Base-by-base conservation (phyloP, 1,284 basidiomycete species). In the Caloboletus firmus region DNA sequence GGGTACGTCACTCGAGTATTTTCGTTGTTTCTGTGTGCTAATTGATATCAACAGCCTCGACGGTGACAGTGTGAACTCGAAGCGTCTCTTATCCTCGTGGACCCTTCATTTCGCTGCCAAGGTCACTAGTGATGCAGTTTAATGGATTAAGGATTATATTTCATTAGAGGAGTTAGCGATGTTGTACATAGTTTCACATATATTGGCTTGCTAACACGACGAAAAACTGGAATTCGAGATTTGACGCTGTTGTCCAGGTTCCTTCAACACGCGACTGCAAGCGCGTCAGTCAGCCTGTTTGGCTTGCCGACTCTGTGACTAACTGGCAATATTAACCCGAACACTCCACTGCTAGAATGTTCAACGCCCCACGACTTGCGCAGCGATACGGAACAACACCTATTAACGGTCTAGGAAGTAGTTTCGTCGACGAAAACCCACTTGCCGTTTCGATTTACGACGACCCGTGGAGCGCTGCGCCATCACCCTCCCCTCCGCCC, bases 401-500 rank as follows among this genome's bases (percentile, higher is more conserved):
- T 4, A 78, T 77, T 26, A 78, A 76, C 40, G 82, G 81, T 36
- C 80, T 89, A 58, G 85, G 85, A 35, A 82, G 76, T 30, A 89
- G 85, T 69, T 87, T 85, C 66, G 84, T 89, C 31, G 84, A 85
- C 58, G 85, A 89, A 60, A 83, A 91, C 64, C 91, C 90, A 2
- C 79, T 93, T 20, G 80, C 86, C 7, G 78, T 73, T 61, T 91
- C 90, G 5, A 82, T 84, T 12, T 91, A 91, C 67, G 91, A 83
- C 60, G 93, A 95, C 74, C 93, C 93, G 18, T 95, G 93, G 93
- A 91, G 87, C 64, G 78, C 88, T 54, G 79, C 83, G 9, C 91
- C 91, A 3, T 87, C 84, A 55, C 91, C 91, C 20, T 82, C 86
- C 28, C 82, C 85, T 22, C 86, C 88, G 18, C 79, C 85, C 28